Base-by-base conservation (phyloP, 129 eudicot species). In the Ambrosia artemisiifolia region DNA sequence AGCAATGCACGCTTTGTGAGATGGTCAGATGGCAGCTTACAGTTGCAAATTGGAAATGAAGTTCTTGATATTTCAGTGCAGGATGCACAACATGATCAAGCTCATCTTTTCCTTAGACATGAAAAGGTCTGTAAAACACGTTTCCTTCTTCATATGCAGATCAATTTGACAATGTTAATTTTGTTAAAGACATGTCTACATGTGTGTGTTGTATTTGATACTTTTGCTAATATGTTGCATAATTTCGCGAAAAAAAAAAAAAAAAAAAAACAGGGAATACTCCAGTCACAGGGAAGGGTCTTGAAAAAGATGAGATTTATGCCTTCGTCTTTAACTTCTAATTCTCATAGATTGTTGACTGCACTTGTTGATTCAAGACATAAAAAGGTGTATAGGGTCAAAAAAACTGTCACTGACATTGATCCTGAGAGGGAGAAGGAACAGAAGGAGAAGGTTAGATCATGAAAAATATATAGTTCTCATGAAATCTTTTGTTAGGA, bases 351-450 rank as follows among this genome's bases (percentile, higher is more conserved):
- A 53, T 61, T 95, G 50, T 78, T 95, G 87, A 95, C 99, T 65
- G 97, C 97, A 60, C 84, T 95, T 40, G 99, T 95, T 66, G 99
- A 95, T 73, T 90, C 97, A n/a, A 84, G 97, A 43, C 99, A 95
- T 81, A 90, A 95, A 79, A 95, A 95, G 81, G 91, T 88, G 19
- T 90, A 81, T 75, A 95, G 87, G 69, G 96, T 95, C 67, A 95
- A 95, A 79, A 95, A 90, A 69, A 90, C 97, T 32, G 78, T 95
- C 82, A 95, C 99, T 61, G 97, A 95, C 79, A 91, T 90, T 53
- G 99, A 95, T 70, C 99, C 99, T 56, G 99, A 95, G 94, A 83
- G 89, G 82, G 99, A 95, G 87, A 95, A 95, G 81, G 99, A 95
- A 75, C 91, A 88, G 73, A 95, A 83, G 69, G 99, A 90, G 74